Percentiles rank a stretch among this genome's conserved stretches.
Evolutionary conservation across 2,329 filamentous ascomycete species (phyloP).

Genomic region (Microdochium trichocladiopsis): DNA sequence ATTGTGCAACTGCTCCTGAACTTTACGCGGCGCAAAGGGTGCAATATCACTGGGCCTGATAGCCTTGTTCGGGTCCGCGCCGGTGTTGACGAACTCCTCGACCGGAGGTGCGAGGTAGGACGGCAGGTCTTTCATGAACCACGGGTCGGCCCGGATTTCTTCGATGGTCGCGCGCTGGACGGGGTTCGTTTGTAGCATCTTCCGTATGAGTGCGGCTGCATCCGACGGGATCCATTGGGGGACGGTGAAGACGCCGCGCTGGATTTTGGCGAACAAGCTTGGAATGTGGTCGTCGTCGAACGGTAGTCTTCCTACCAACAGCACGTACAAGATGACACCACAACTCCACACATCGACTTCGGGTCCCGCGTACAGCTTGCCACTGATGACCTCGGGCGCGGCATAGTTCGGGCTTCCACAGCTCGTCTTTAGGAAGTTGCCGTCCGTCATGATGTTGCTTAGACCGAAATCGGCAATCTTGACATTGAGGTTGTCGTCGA

Average conservation of each 20-base stretch:
- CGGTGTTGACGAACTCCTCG: constrained; percentile 89
- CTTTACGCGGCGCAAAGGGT: constrained; percentile 66
- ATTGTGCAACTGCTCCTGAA: constrained; percentile 86
- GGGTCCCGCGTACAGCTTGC: constrained; percentile 93
- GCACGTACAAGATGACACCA: constrained; percentile 81
- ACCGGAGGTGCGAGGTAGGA: constrained; percentile 79
- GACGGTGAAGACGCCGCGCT: constrained; percentile 86
- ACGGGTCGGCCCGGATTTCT: constrained; percentile 87
- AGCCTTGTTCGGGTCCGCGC: constrained; percentile 86
- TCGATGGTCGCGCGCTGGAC: constrained; percentile 90
- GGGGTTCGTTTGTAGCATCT: constrained; percentile 92
- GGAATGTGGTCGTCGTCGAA: constrained; percentile 99
- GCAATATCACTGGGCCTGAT: constrained; percentile 79
- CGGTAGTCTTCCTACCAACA: constrained; percentile 75
- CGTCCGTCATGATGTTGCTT: constrained; percentile 99
- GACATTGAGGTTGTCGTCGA: constrained; percentile 93
- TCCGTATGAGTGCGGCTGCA: constrained; percentile 75
- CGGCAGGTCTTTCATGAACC: constrained; percentile 85
- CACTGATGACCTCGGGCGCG: constrained; percentile 94
- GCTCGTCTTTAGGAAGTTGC: constrained; percentile 97
- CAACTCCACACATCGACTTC: constrained; percentile 99
- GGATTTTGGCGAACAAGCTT: constrained; percentile 95
- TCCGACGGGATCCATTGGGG: constrained; percentile 86
- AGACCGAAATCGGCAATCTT: constrained; percentile 99
- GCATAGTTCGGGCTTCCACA: constrained; percentile 98